Evolutionary conservation across 2,329 filamentous ascomycete species (phyloP).

Genomic region (Diaporthe longicolla): DNA sequence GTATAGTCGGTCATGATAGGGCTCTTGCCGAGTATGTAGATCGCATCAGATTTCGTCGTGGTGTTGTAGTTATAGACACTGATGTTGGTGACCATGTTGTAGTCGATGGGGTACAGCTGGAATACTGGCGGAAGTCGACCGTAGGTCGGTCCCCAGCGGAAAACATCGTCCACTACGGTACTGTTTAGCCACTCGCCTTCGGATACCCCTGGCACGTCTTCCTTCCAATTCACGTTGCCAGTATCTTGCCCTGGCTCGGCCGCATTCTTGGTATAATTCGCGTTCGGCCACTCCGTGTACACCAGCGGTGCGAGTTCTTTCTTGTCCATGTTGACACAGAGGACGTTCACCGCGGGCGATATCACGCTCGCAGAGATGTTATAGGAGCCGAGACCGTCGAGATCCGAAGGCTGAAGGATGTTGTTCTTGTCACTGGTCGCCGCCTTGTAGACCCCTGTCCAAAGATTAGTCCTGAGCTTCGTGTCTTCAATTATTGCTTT

Average conservation of each 20-base stretch:
- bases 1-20: conserved; percentile 65
- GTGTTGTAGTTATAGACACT: conserved; percentile 49
- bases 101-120: conserved; percentile 67
- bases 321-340: conserved; percentile 77
- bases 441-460: conserved; percentile 72
- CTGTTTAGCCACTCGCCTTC: conserved; percentile 62
- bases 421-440: conserved; percentile 72
- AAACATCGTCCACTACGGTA: conserved; percentile 78
- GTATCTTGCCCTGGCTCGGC: conserved; percentile 49
- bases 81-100: conserved; percentile 76
- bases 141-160: conserved; percentile 73
- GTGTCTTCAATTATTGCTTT: not conserved
- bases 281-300: conserved; percentile 72
- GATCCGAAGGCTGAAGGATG: conserved; percentile 78
- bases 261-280: conserved; percentile 50
- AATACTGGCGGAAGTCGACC: conserved; percentile 68
- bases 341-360: conserved; percentile 78
- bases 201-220: conserved; percentile 53
- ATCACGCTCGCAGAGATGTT: conserved; percentile 77
- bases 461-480: not conserved
- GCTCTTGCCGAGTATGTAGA: conserved; percentile 76
- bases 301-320: conserved; percentile 75
- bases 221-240: conserved; percentile 54
- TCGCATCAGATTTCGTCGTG: conserved; percentile 59
- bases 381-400: conserved; percentile 78